Evolutionary conservation across 495 filamentous ascomycete genomes (phyloP), one percentile per base, ranked within the genome.

Genomic region (Hyaloscypha hepaticicola): DNA sequence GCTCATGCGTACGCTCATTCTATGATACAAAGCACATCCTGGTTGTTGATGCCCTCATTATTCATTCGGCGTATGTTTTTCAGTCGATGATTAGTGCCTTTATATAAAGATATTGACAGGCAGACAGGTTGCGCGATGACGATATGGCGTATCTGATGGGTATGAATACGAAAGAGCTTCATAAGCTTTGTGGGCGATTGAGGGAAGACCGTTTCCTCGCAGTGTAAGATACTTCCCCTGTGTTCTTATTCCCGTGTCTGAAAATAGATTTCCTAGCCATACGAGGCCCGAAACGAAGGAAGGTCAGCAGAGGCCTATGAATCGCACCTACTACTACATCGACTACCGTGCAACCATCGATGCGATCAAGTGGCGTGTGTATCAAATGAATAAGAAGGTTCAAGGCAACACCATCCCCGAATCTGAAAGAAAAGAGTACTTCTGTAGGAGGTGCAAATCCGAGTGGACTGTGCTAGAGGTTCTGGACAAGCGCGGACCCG

Each of bases 241-340:
- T 3, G 4, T 16, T 45, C 19, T 45, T 19, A 4, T 45, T 45
- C 38, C 19, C 4, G 6, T 14, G 14, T 45, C 5, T 45, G 38
- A 45, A 9, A 45, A 12, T 16, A 45, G 38, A 4, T 45, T 45
- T 19, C 25, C 67, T 72, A 91, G 89, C 53, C 89, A 90, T 73
- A 86, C 86, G n/a, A 88, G 93, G 16, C 83, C 86, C 33, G 93
- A 97, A 71, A 78, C 87, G 56, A 87, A 86, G 52, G 89, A 91
- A 65, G 91, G 91, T 31, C 89, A 91, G 50, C 88, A 90, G 64
- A 89, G 92, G 12, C 89, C 92, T 3, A 85, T 89, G 50, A 90
- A 88, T 71, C 86, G 90, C 50, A 96, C 93, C 58, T 97, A 96
- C 79, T 99, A 96, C 77, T 99, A 90, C 77, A 91, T 99, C 77